A percentile compares a stretch with the other conserved stretches of the same genome.
Conservation (phyloP, 2,329 filamentous ascomycete species). For the Aureobasidium sp. region DNA sequence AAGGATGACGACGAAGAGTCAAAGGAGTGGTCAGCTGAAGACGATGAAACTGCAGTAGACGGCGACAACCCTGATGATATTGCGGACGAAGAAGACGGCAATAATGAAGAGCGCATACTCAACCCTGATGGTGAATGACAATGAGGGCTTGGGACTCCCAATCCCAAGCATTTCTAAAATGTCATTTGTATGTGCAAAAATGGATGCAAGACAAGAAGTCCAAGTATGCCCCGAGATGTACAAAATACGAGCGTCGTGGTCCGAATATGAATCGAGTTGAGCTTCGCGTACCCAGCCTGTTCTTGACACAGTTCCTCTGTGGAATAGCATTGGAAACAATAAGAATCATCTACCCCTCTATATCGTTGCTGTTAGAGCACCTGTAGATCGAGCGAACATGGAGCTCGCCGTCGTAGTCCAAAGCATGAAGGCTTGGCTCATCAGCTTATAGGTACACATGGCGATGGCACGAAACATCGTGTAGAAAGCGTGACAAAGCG, state of each 20-base stretch:
- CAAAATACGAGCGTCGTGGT: not conserved
- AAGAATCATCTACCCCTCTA: not conserved
- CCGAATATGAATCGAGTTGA: not conserved
- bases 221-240: not conserved
- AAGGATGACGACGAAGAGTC: not conserved
- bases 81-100: not conserved
- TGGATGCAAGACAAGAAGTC: not conserved
- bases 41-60: slow-evolving; percentile 22
- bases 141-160: slow-evolving; percentile 5
- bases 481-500: not conserved
- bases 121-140: slow-evolving; percentile 29
- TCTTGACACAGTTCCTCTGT: not conserved
- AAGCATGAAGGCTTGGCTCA: not conserved
- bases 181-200: not conserved
- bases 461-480: not conserved
- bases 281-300: not conserved
- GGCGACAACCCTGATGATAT: slow-evolving; percentile 20
- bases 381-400: not conserved
- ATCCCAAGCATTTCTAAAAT: not conserved
- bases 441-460: not conserved
- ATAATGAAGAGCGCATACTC: slow-evolving; percentile 23
- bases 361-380: not conserved
- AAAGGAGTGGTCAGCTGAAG: slow-evolving; percentile 3
- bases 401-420: not conserved
- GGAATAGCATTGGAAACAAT: not conserved